phyloP scores from a whole-genome alignment of 257 asterid species.

The Sherardia arvensis region DNA sequence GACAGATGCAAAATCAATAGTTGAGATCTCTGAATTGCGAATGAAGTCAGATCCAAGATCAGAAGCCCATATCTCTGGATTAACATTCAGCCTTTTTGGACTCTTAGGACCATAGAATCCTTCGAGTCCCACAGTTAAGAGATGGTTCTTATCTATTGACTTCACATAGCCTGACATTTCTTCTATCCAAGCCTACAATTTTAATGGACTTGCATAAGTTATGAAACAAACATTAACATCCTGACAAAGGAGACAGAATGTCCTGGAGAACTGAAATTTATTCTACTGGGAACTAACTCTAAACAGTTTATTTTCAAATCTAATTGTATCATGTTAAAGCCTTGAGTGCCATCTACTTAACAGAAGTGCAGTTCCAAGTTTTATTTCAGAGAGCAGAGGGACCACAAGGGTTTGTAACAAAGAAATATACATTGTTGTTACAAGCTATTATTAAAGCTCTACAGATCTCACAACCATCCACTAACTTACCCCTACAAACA shows the following conservation, averaged over 20 bases:
- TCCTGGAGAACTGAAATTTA: background rate
- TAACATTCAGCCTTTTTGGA: conserved; percentile 60
- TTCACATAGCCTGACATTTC: conserved; percentile 86
- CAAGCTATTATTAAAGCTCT: background rate
- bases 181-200: conserved; percentile 93
- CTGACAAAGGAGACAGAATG: background rate
- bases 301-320: too few relatives aligned
- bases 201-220: conserved; percentile 11
- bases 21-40: conserved; percentile 74
- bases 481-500: background rate
- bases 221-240: background rate
- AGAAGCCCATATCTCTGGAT: conserved; percentile 94
- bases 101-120: conserved; percentile 95
- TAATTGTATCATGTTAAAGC: too few relatives aligned
- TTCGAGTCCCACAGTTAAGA: conserved; percentile 89
- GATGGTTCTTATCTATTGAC: conserved; percentile 78
- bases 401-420: background rate
- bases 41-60: conserved; percentile 89
- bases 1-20: conserved; percentile 89
- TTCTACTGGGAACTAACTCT: too few relatives aligned
- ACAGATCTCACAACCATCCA: background rate
- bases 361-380: background rate
- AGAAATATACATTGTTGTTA: background rate
- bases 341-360: background rate
- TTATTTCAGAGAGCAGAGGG: background rate